phyloP scores from a whole-genome alignment of 371 early-diverging fungal species.

The Mucor mucedo region DNA sequence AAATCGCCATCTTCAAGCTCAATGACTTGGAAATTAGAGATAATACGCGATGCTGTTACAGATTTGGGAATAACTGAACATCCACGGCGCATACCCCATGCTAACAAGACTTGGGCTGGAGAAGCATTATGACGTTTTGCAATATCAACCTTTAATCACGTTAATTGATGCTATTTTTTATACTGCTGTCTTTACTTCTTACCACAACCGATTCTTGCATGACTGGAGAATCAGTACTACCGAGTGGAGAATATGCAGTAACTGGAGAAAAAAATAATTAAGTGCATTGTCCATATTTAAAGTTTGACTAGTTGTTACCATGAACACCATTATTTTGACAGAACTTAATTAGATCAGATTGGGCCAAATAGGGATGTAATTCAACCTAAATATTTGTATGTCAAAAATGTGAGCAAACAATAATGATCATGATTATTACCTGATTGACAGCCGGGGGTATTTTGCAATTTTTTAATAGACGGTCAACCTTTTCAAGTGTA shows the following conservation, averaged over 20 bases:
- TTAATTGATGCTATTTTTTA: constrained; percentile 10
- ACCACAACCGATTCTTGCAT: constrained; percentile 45
- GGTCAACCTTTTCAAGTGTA: constrained; percentile 52
- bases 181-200: constrained; percentile 9
- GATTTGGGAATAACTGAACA: constrained; percentile 67
- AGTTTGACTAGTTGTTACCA: constrained; percentile 13
- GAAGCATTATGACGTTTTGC: constrained; percentile 73
- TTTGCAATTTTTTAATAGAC: constrained; percentile 51
- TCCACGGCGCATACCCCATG: constrained; percentile 77
- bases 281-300: no score
- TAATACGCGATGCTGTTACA: constrained; percentile 51
- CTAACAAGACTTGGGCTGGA: constrained; percentile 75
- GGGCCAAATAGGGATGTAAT: constrained; percentile 88
- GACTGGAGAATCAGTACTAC: constrained; percentile 39
- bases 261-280: constrained; percentile 16
- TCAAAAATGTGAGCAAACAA: not conserved
- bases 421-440: constrained; percentile 33
- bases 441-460: constrained; percentile 72
- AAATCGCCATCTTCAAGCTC: constrained; percentile 43
- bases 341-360: constrained; percentile 72
- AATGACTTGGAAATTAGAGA: constrained; percentile 58
- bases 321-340: constrained; percentile 40
- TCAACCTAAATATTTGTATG: constrained; percentile 60
- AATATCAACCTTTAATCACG: constrained; percentile 42
- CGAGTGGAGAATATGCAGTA: constrained; percentile 55